Conservation (phyloP, 2,329 filamentous ascomycete species). For the Hypoxylon sp. region DNA sequence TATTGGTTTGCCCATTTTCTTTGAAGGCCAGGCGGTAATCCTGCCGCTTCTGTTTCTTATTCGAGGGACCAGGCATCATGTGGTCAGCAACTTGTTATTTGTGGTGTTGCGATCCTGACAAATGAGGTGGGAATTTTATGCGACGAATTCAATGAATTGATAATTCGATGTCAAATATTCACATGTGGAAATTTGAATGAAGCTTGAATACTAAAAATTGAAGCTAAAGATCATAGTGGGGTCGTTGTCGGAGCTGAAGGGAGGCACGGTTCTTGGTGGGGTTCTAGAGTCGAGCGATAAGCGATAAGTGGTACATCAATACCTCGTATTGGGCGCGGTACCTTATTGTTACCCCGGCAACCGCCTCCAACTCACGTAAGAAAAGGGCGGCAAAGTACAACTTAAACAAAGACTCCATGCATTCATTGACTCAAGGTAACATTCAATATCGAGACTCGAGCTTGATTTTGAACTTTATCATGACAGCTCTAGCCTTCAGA, state of each 20-base stretch:
- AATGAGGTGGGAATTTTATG: too few relatives aligned
- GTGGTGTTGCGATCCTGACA: too few relatives aligned
- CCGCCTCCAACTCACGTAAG: slow-evolving; percentile 13
- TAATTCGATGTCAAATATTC: background rate
- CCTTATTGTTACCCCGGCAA: slow-evolving; percentile 24
- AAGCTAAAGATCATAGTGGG: slow-evolving; percentile 14
- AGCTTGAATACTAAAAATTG: too few relatives aligned
- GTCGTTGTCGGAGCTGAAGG: slow-evolving; percentile 12
- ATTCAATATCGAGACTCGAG: slow-evolving; percentile 11
- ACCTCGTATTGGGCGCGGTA: too few relatives aligned
- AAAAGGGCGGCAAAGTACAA: slow-evolving; percentile 25
- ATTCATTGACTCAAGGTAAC: slow-evolving; percentile 16
- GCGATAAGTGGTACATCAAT: too few relatives aligned
- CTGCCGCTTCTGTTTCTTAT: slow-evolving; percentile 72
- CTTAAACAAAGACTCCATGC: slow-evolving; percentile 30
- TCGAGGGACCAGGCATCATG: slow-evolving; percentile 55
- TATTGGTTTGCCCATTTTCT: slow-evolving; percentile 62
- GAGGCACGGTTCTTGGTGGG: slow-evolving; percentile 16
- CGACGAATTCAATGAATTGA: too few relatives aligned
- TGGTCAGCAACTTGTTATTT: too few relatives aligned
- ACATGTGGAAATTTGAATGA: too few relatives aligned
- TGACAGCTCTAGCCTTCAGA: slow-evolving; percentile 15
- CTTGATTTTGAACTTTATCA: slow-evolving; percentile 1
- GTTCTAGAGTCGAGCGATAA: slow-evolving; percentile 20
- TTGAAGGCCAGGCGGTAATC: slow-evolving; percentile 67